phyloP scores from a whole-genome alignment of 169 alveolate species.

The Plasmodium berghei region DNA sequence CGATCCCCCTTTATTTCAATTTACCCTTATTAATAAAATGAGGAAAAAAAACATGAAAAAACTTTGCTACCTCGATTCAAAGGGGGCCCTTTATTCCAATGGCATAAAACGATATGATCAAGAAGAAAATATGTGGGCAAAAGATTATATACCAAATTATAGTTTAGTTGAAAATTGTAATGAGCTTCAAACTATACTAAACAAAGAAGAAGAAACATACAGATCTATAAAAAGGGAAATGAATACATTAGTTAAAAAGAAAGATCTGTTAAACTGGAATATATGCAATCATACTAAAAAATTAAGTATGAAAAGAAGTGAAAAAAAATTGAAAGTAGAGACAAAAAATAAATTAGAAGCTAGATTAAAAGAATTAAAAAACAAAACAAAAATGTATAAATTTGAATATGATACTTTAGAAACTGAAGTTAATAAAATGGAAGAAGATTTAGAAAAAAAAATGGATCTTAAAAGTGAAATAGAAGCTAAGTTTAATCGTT shows the following conservation, averaged over 20 bases:
- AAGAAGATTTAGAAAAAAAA: constrained; percentile 27
- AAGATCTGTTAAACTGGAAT: constrained; percentile 61
- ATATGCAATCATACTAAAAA: constrained; percentile 46
- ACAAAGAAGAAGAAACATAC: constrained; percentile 33
- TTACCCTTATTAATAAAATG: constrained; percentile 21
- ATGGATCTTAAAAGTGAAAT: constrained; percentile 14
- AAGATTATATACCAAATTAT: background rate
- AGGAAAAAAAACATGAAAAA: constrained; percentile 15
- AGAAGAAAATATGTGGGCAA: background rate
- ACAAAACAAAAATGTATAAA: constrained; percentile 32
- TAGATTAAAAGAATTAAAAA: constrained; percentile 44
- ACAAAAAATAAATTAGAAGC: constrained; percentile 27
- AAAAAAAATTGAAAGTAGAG: constrained; percentile 29
- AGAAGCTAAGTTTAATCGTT: constrained; percentile 42
- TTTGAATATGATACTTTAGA: constrained; percentile 49
- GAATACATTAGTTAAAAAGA: constrained; percentile 29
- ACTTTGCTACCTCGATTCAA: constrained; percentile 62
- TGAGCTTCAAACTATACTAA: constrained; percentile 23
- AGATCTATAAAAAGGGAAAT: constrained; percentile 30
- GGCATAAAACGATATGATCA: constrained; percentile 18
- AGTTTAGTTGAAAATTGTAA: constrained; percentile 33
- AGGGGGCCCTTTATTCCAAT: constrained; percentile 46
- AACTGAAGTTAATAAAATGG: constrained; percentile 50
- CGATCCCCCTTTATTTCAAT: background rate
- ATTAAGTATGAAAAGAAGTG: constrained; percentile 66